Conservation (phyloP, 495 filamentous ascomycete genomes). For the Penicillium lagena region DNA sequence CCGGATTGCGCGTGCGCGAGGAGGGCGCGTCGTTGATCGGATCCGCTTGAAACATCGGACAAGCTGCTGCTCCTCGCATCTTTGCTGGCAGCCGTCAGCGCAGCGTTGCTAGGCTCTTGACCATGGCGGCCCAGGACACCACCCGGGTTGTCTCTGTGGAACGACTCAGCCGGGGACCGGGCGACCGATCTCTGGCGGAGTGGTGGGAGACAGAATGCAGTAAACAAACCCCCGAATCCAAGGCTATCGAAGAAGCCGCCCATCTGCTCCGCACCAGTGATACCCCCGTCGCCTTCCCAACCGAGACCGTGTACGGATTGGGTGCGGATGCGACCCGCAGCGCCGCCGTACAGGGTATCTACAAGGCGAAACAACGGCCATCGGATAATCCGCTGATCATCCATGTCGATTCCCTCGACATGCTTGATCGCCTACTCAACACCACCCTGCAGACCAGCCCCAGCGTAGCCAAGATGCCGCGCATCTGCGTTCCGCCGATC, state of each 20-base stretch:
- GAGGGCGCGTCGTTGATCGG: constrained; percentile 19
- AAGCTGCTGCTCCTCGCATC: constrained; percentile 29
- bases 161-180: constrained; percentile 34
- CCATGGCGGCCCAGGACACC: constrained; percentile 11
- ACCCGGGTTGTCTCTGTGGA: constrained; percentile 39
- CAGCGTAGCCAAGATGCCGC: constrained; percentile 15
- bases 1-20: constrained; percentile 11
- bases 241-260: constrained; percentile 48
- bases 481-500: constrained; percentile 62
- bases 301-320: constrained; percentile 95
- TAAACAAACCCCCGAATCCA: constrained; percentile 28
- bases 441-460: constrained; percentile 16
- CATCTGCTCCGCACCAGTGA: constrained; percentile 53
- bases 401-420: constrained; percentile 75
- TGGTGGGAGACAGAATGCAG: constrained; percentile 40
- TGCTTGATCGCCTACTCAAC: constrained; percentile 62
- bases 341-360: constrained; percentile 84
- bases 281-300: constrained; percentile 88
- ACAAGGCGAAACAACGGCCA: constrained; percentile 79
- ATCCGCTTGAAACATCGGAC: constrained; percentile 5
- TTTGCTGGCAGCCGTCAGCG: constrained; percentile 29
- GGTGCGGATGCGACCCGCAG: constrained; percentile 88
- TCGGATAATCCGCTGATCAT: constrained; percentile 94
- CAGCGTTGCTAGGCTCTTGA: constrained; percentile 24
- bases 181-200: constrained; percentile 32